These are phyloP conservation scores for Phtheirospermum japonicum DNA, from an alignment of 257 asterid genomes.

Conservation along the genomic window DNA sequence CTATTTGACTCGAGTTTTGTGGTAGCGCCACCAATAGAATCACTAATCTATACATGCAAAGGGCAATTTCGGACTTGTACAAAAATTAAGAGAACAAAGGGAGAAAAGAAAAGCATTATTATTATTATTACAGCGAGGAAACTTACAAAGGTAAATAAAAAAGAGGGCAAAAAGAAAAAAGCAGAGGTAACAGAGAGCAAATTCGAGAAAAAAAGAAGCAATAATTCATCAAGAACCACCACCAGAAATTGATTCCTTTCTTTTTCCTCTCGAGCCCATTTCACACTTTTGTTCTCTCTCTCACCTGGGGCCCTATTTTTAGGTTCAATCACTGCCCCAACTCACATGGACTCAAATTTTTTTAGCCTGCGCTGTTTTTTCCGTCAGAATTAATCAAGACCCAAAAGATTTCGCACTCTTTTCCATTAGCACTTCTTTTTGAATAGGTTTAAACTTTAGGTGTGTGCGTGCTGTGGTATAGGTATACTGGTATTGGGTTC, in stretches of 20 bases:
- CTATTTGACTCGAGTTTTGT: too few species aligned
- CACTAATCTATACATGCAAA: too few species aligned
- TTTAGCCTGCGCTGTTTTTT: slow-evolving; percentile 27
- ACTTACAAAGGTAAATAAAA: not conserved
- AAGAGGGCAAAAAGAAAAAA: not conserved
- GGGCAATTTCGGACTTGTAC: too few species aligned
- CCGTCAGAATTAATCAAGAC: slow-evolving; percentile 16
- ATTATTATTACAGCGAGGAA: too few species aligned
- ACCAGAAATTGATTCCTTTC: slow-evolving; percentile 31
- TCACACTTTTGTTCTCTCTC: not conserved
- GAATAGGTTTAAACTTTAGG: not conserved
- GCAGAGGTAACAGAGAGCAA: not conserved
- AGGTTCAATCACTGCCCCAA: slow-evolving; percentile 31
- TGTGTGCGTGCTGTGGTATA: slow-evolving; percentile 20
- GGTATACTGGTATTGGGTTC: slow-evolving; percentile 24
- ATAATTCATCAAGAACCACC: slow-evolving; percentile 22
- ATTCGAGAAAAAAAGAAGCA: slow-evolving; percentile 6
- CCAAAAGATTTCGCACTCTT: slow-evolving; percentile 24
- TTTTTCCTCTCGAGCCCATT: slow-evolving; percentile 28
- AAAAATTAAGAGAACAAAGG: too few species aligned
- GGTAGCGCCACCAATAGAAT: too few species aligned
- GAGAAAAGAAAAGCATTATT: not conserved
- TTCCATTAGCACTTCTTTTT: too few species aligned
- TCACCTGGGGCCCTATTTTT: slow-evolving; percentile 20
- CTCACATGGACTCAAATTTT: slow-evolving; percentile 38